A percentile compares a stretch with the other conserved stretches of the same genome.
Evolutionary conservation across 2,329 filamentous ascomycete genomes (phyloP).

Genomic region (Zasmidium cellare): DNA sequence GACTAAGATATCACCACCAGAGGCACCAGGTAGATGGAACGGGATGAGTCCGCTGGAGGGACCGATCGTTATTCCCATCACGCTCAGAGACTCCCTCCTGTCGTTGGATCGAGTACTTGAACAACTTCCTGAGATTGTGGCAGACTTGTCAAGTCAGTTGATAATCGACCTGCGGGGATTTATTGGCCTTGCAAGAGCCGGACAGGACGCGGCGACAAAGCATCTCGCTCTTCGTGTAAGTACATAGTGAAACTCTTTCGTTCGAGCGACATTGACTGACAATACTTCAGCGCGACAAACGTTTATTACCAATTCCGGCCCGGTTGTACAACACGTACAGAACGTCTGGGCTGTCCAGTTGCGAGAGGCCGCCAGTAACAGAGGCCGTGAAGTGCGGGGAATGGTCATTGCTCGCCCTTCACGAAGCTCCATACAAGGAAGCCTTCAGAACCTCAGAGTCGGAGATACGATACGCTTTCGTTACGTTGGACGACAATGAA

Average conservation of each 20-base stretch:
- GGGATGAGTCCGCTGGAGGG: too few species aligned
- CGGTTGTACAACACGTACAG: too few species aligned
- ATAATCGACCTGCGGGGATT: too few species aligned
- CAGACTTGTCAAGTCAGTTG: background rate
- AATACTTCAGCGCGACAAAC: too few species aligned
- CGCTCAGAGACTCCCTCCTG: background rate
- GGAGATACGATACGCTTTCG: background rate
- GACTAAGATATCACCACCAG: background rate
- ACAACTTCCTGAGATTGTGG: background rate
- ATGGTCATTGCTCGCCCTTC: background rate
- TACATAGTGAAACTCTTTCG: too few species aligned
- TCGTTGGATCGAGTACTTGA: background rate
- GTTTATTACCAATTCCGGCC: too few species aligned
- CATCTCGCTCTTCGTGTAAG: too few species aligned
- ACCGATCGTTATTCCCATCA: background rate
- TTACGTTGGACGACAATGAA: background rate
- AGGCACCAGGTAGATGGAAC: too few species aligned
- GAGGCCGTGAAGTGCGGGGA: background rate
- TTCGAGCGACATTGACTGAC: too few species aligned
- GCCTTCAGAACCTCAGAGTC: background rate
- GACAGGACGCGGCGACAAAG: too few species aligned
- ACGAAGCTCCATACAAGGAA: background rate
- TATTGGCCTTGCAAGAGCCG: too few species aligned
- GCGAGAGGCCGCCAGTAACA: background rate
- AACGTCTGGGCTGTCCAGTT: background rate